phyloP scores from a whole-genome alignment of 257 asterid genomes.

The Scutellaria barbata region DNA sequence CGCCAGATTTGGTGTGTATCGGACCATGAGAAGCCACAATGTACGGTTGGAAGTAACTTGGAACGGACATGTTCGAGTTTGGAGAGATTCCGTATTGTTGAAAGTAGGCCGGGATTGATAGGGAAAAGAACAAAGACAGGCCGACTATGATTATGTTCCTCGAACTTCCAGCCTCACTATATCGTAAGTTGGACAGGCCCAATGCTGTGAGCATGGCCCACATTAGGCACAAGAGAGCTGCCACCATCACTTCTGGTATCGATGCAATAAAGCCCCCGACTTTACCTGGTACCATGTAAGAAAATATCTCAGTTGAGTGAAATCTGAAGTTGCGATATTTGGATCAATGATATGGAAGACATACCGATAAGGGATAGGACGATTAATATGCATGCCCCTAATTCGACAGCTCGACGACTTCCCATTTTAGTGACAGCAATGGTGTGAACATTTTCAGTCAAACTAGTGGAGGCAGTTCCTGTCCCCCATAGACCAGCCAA shows the following conservation, averaged over 20 bases:
- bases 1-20: conserved; percentile 64
- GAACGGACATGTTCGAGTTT: conserved; percentile 71
- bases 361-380: conserved; percentile 80
- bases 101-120: conserved; percentile 87
- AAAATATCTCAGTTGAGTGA: conserved; percentile 1
- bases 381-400: conserved; percentile 82
- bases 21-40: conserved; percentile 96
- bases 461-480: conserved; percentile 90
- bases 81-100: conserved; percentile 92
- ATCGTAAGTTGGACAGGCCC: conserved; percentile 89
- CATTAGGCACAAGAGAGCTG: conserved; percentile 95
- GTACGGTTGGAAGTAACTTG: conserved; percentile 86
- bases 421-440: conserved; percentile 99
- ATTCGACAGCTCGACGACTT: conserved; percentile 88
- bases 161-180: conserved; percentile 98
- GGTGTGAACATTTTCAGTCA: conserved; percentile 98
- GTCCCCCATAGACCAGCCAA: conserved; percentile 99
- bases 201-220: conserved; percentile 96
- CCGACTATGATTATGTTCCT: conserved; percentile 96
- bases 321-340: background rate
- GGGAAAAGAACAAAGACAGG: conserved; percentile 81
- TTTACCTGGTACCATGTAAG: conserved; percentile 64
- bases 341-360: conserved; percentile 15
- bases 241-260: conserved; percentile 91
- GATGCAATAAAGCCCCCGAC: conserved; percentile 97